phyloP scores from a whole-genome alignment of 306 rosid species.

The Ceratonia siliqua region DNA sequence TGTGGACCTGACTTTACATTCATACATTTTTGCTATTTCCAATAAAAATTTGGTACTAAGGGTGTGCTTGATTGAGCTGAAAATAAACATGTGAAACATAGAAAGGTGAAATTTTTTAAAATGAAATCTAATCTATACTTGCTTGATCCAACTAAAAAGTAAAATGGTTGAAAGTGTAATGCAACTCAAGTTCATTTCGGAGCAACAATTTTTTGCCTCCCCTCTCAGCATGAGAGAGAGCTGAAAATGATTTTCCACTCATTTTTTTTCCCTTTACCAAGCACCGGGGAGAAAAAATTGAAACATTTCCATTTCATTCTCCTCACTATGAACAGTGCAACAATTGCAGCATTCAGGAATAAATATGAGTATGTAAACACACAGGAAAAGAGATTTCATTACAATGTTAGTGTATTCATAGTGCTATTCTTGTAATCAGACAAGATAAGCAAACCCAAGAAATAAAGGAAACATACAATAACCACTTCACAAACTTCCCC shows the following conservation, averaged over 20 bases:
- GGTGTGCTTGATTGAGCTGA: not conserved
- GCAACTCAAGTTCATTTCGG: not conserved
- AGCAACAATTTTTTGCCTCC: not conserved
- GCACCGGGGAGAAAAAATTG: not conserved
- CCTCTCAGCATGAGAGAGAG: not conserved
- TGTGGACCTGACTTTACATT: not conserved
- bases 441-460: constrained; percentile 30
- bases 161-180: not conserved
- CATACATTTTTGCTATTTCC: not conserved
- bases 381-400: constrained; percentile 12
- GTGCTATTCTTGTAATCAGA: constrained; percentile 34
- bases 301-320: not conserved
- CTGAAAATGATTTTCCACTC: not conserved
- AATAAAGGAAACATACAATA: constrained; percentile 32
- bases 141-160: not conserved
- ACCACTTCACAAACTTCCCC: constrained; percentile 40
- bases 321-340: not conserved
- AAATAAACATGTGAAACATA: not conserved
- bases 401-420: constrained; percentile 34
- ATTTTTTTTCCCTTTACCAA: not conserved
- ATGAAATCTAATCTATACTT: not conserved
- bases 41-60: not conserved
- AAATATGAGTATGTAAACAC: constrained; percentile 30
- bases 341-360: constrained; percentile 2
- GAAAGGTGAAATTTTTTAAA: not conserved